These are phyloP conservation scores for Sanghuangporus sanghuang DNA, from an alignment of 1,284 basidiomycete species.

Conservation along the genomic window DNA sequence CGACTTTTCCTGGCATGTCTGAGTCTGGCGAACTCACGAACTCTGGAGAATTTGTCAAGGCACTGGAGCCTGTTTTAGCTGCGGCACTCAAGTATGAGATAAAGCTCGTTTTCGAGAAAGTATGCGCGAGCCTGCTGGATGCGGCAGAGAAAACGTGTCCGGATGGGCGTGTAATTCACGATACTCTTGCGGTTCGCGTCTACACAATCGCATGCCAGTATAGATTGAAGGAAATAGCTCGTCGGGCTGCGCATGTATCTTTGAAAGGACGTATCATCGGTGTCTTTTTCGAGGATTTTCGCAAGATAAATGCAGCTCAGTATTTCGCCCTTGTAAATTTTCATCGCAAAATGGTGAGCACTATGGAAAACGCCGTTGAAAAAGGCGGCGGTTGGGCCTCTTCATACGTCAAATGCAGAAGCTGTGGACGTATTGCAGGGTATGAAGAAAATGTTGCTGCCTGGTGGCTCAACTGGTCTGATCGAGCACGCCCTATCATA, in stretches of 20 bases:
- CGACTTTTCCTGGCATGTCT: slow-evolving; percentile 16
- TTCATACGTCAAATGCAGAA: not conserved
- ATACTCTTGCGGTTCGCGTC: slow-evolving; percentile 7
- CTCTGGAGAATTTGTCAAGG: not conserved
- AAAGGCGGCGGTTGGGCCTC: no score
- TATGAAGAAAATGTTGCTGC: no score
- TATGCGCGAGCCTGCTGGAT: slow-evolving; percentile 47
- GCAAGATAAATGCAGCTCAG: slow-evolving; percentile 10
- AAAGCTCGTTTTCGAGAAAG: slow-evolving; percentile 26
- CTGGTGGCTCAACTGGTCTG: not conserved
- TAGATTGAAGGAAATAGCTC: slow-evolving; percentile 8
- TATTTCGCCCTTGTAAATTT: slow-evolving; percentile 4
- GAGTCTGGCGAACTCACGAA: not conserved
- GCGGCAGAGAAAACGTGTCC: slow-evolving; percentile 22
- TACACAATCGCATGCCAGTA: slow-evolving; percentile 4
- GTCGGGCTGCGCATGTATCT: slow-evolving; percentile 3
- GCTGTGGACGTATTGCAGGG: no score
- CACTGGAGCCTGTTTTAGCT: slow-evolving; percentile 23
- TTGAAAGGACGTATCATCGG: not conserved
- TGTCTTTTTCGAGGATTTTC: slow-evolving; percentile 4
- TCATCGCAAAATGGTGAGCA: not conserved
- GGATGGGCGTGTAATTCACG: not conserved
- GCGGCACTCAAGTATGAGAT: slow-evolving; percentile 36
- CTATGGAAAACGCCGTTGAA: not conserved
- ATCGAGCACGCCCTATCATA: not conserved